Conservation (phyloP, 441 rosid species). For the Omphalea diandra region DNA sequence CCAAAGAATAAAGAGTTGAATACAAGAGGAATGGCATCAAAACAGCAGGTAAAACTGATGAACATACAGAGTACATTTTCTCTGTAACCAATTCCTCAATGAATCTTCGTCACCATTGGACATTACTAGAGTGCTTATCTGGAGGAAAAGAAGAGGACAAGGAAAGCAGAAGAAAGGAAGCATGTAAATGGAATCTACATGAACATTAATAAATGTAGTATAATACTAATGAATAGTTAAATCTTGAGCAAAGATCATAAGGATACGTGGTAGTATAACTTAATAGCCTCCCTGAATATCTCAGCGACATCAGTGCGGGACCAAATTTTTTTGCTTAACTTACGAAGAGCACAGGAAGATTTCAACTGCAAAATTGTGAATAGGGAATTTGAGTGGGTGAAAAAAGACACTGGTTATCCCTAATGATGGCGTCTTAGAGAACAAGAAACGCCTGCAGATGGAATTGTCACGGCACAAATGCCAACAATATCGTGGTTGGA, state of each 20-base stretch:
- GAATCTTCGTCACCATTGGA: slow-evolving; percentile 77
- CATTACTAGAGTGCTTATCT: slow-evolving; percentile 71
- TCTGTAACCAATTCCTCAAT: slow-evolving; percentile 77
- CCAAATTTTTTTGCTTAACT: slow-evolving; percentile 85
- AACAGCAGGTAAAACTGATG: slow-evolving; percentile 19
- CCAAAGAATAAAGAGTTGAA: slow-evolving; percentile 5
- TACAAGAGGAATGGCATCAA: slow-evolving; percentile 6
- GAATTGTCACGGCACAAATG: neutral
- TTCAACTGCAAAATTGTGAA: slow-evolving; percentile 55
- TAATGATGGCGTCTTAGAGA: slow-evolving; percentile 11
- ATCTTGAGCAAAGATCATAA: neutral
- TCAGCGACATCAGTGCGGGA: slow-evolving; percentile 61
- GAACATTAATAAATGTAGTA: neutral
- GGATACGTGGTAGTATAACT: slow-evolving; percentile 71
- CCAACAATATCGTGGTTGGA: neutral
- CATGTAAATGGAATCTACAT: neutral
- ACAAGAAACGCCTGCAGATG: neutral
- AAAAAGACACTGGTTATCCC: neutral
- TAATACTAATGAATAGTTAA: neutral
- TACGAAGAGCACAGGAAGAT: slow-evolving; percentile 81
- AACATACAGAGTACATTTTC: slow-evolving; percentile 86
- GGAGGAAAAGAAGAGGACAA: slow-evolving; percentile 23
- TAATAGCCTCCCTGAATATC: slow-evolving; percentile 74
- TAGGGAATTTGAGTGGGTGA: slow-evolving; percentile 14
- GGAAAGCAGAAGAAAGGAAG: slow-evolving; percentile 18